A percentile compares a stretch with the other conserved stretches of the same genome.
phyloP scores from a whole-genome alignment of 441 rosid genomes.

The Syzygium malaccense region DNA sequence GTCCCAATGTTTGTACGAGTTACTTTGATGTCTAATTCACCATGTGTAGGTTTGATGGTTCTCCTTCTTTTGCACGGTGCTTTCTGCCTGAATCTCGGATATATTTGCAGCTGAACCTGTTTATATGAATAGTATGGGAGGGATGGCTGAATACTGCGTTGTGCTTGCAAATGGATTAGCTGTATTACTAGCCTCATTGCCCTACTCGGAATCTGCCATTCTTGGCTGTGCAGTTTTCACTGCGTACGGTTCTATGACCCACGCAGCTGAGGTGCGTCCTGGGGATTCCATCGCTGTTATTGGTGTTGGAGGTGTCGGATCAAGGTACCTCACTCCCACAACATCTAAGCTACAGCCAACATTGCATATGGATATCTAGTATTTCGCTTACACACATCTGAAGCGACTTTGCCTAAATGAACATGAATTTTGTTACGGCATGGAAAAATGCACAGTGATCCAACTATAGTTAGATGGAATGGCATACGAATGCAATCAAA shows the following conservation, averaged over 20 bases:
- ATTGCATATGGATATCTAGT: neutral
- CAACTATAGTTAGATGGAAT: neutral
- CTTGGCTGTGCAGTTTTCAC: constrained; percentile 95
- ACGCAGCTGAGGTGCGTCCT: constrained; percentile 85
- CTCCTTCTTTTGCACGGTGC: neutral
- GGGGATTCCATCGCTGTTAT: constrained; percentile 91
- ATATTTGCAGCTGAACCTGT: constrained; percentile 69
- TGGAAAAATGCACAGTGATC: neutral
- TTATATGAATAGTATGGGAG: constrained; percentile 99
- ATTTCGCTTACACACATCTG: neutral
- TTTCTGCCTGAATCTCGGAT: neutral
- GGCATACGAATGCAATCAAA: neutral
- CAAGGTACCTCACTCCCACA: constrained; percentile 42
- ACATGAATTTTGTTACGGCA: neutral
- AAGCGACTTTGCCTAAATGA: neutral
- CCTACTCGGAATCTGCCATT: constrained; percentile 86
- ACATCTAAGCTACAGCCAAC: neutral
- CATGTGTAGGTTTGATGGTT: neutral
- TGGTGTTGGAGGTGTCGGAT: constrained; percentile 96
- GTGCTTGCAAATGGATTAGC: constrained; percentile 66
- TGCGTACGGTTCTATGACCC: constrained; percentile 99
- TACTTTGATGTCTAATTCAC: neutral
- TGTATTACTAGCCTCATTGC: constrained; percentile 59
- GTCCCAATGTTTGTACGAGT: neutral
- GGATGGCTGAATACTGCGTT: constrained; percentile 94